Conservation (phyloP, 2,329 filamentous ascomycete species). For the Epichloe gansuensis region DNA sequence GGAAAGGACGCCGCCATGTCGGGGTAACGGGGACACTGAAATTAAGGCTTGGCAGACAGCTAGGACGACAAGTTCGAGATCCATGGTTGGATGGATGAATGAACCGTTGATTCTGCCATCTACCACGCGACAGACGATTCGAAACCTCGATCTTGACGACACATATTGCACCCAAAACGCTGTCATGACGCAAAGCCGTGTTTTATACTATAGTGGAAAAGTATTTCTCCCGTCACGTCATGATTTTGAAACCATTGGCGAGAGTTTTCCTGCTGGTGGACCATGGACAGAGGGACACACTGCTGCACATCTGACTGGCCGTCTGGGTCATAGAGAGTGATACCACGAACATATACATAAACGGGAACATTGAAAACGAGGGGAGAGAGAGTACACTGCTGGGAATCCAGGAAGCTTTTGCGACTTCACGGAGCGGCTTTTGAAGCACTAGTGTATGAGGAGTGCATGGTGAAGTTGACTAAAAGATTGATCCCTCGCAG, state of each 20-base stretch:
- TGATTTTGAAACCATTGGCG: not conserved
- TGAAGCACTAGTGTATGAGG: not conserved
- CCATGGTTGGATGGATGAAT: not conserved
- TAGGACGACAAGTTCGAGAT: not conserved
- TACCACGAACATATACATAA: not conserved
- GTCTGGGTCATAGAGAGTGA: not conserved
- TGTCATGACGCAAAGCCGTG: not conserved
- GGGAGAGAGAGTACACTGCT: not conserved
- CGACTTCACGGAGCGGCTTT: not conserved
- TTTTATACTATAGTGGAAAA: not conserved
- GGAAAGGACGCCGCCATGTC: conserved; percentile 7
- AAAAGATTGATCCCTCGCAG: not conserved
- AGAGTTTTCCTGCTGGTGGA: not conserved
- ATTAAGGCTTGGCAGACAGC: not conserved
- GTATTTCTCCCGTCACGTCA: not conserved
- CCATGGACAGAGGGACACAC: not conserved
- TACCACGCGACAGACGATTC: not conserved
- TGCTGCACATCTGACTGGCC: not conserved
- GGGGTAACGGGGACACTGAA: not conserved
- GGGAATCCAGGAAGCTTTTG: not conserved
- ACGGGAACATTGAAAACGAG: not conserved
- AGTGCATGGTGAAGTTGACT: not conserved
- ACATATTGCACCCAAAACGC: not conserved
- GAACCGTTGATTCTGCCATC: not conserved
- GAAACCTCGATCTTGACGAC: not conserved